Percentiles rank a stretch among this genome's conserved stretches.
phyloP scores from a whole-genome alignment of 352 stramenopile species.

The Phytophthora pinifolia region DNA sequence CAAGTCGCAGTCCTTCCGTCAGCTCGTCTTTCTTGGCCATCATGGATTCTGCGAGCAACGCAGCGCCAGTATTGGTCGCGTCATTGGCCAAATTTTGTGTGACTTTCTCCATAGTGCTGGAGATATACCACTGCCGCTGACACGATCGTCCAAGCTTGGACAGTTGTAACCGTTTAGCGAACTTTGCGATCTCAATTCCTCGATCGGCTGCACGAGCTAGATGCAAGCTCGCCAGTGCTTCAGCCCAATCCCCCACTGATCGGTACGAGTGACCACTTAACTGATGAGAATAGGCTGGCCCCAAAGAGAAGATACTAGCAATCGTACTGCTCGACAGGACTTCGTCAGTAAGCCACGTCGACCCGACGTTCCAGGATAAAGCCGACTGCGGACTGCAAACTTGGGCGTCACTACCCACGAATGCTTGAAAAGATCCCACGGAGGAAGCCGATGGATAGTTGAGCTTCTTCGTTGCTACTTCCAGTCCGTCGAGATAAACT shows the following conservation, averaged over 20 bases:
- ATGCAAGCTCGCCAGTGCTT: constrained; percentile 58
- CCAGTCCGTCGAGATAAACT: constrained; percentile 70
- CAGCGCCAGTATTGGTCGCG: constrained; percentile 7
- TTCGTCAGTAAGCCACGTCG: constrained; percentile 70
- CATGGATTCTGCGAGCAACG: constrained; percentile 29
- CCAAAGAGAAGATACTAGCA: constrained; percentile 66
- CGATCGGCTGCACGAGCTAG: constrained; percentile 58
- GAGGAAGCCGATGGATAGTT: constrained; percentile 57
- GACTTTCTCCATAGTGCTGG: constrained; percentile 5
- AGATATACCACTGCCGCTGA: constrained; percentile 43
- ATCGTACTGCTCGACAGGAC: constrained; percentile 43
- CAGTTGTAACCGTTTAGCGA: constrained; percentile 51
- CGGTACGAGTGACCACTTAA: constrained; percentile 72
- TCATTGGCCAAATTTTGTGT: constrained; percentile 17
- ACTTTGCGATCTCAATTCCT: constrained; percentile 52
- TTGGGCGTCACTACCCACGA: constrained; percentile 76
- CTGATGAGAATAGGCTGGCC: constrained; percentile 56
- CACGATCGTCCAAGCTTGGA: constrained; percentile 43
- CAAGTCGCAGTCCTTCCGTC: constrained; percentile 34
- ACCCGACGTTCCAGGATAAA: constrained; percentile 64
- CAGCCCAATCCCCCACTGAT: constrained; percentile 66
- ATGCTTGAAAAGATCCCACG: constrained; percentile 52
- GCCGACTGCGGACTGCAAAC: constrained; percentile 63
- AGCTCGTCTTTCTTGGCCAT: constrained; percentile 47
- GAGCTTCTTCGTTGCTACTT: constrained; percentile 77